Evolutionary conservation across 1,284 basidiomycete genomes (phyloP).

Genomic region (Cutaneotrichosporon dermatis): DNA sequence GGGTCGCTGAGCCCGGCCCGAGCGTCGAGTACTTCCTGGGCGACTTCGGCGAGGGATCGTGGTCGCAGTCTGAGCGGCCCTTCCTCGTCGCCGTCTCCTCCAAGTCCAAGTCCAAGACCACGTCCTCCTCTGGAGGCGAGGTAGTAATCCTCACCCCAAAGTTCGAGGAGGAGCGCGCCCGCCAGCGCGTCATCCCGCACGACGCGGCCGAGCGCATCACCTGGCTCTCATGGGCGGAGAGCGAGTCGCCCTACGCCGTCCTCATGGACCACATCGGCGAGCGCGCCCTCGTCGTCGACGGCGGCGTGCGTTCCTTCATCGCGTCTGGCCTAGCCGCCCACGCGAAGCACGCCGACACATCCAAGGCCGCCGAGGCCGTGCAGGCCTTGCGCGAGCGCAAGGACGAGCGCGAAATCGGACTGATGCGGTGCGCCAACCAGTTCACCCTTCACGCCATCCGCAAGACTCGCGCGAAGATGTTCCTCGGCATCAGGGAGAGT

Average conservation of each 20-base stretch:
- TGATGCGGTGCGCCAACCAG: constrained; percentile 76
- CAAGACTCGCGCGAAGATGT: constrained; percentile 59
- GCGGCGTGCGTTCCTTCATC: constrained; percentile 56
- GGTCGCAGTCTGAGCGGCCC: constrained; percentile 72
- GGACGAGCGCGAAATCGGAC: constrained; percentile 62
- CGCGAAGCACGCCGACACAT: neutral
- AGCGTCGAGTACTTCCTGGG: constrained; percentile 68
- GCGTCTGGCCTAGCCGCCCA: constrained; percentile 52
- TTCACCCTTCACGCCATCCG: constrained; percentile 70
- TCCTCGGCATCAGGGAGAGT: constrained; percentile 71
- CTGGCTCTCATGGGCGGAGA: constrained; percentile 70
- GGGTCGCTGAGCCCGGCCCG: constrained; percentile 68
- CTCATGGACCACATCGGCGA: constrained; percentile 52
- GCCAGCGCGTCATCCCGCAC: constrained; percentile 53
- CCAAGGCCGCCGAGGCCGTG: constrained; percentile 56
- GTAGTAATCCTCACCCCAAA: constrained; percentile 66
- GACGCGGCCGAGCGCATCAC: constrained; percentile 46
- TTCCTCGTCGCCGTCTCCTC: constrained; percentile 62
- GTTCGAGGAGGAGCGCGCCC: constrained; percentile 71
- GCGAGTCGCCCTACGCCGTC: constrained; percentile 61
- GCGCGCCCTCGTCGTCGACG: constrained; percentile 57
- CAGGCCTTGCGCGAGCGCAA: constrained; percentile 66
- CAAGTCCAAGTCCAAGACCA: no score
- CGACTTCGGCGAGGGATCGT: constrained; percentile 56
- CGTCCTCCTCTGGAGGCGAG: constrained; percentile 16